Evolutionary conservation across 2,329 filamentous ascomycete species (phyloP), one percentile per base, ranked within the genome.

Genomic region (Fusarium albidum): DNA sequence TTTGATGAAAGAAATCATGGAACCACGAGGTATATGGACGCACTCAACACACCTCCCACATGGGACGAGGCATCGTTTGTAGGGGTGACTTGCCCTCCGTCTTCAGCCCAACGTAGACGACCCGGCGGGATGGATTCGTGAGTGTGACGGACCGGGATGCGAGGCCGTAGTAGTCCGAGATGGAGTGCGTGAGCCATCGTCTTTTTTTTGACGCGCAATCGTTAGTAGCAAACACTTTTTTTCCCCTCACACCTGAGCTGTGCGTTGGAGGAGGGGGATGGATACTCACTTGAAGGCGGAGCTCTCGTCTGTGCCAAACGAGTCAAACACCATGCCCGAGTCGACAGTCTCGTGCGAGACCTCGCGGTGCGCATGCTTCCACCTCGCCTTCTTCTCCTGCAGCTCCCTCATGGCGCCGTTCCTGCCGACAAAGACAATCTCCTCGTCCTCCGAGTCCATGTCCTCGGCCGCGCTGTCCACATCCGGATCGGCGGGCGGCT

Each of bases 121-220:
- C 89, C 44, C 91, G 84, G 45, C 88, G 83, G 12, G 86, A 83
- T 3, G 91, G 88, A 60, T 86, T 80, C 27, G 86, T 87, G 1
- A 88, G 82, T 0, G 89, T 89, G 54, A 94, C 84, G 5, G 90
- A 93, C 77, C 87, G 92, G 15, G 93, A 96, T 55, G 87, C 84
- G 50, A 97, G 82, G 37, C 92, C 93, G 70, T 98, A 98, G 73
- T 98, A 98, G 33, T 89, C 85, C 9, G 91, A 94, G 59, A 98
- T 93, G 52, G 91, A 90, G 73, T 98, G 93, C 2, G 96, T 91
- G 47, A 98, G 84, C 90, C 93, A 98, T 59, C 94, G 90, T 63
- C 90, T 94, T 21, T 21, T 63, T 90, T 94, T 21, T 21, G 21
- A 21, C 21, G 14, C 5, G 37, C n/a, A 15, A 0, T 13, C 26